Base-by-base conservation (phyloP, 257 asterid genomes). In the Solanum sejunctum region DNA sequence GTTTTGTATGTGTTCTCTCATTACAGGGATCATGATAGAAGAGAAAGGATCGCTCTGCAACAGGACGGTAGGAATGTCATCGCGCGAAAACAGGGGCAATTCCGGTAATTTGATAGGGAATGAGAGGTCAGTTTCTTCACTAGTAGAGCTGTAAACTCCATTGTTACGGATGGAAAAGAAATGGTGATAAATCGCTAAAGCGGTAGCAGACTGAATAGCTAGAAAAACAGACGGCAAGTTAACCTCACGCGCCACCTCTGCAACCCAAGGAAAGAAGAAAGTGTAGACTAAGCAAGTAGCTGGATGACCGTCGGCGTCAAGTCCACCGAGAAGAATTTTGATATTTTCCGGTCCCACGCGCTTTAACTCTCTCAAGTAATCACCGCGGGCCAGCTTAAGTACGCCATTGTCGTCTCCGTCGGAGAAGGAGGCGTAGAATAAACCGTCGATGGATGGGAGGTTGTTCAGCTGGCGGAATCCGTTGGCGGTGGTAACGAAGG, bases 141-240 rank as follows among this genome's bases (percentile, higher is more conserved):
- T 45, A 0, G 83, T 83, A 8, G 23, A 66, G 6, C 84, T 15
- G 0, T 11, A 10, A 0, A 95, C 86, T 7, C 85, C 88, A 0
- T 91, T 91, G 2, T 8, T 88, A 16, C 63, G 88, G 6, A 93
- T 95, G n/a, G 92, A 83, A 87, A 94, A 93, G 26, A 90, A 92
- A 60, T 86, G 70, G 81, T 92, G 90, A 86, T 95, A 94, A 6
- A 92, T 71, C 26, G 43, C 86, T 11, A 94, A 36, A 7, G 91
- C 90, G 54, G 94, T 80, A 21, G 98, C 96, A 0, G 95, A 94
- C 66, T 94, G 97, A 81, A 91, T 91, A 93, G 94, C 92, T 18
- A 93, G 93, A 4, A 95, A 89, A 1, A 94, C 92, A 58, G 90
- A 47, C 1, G 93, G 95, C 57, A 93, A 7, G 85, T 87, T 86